Base-by-base conservation (phyloP, 768 basidiomycete genomes). In the Calocera viscosa region DNA sequence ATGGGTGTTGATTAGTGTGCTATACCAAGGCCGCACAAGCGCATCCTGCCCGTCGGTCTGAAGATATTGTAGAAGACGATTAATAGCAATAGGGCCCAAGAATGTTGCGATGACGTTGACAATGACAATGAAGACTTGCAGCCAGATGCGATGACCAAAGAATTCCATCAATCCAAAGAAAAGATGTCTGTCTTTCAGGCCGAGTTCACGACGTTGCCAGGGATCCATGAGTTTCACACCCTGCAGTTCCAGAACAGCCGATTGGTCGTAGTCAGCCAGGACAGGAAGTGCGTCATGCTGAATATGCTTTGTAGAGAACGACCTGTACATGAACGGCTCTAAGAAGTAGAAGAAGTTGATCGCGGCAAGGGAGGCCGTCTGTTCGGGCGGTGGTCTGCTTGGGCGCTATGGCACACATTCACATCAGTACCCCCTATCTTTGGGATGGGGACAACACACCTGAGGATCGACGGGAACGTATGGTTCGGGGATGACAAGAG, bases 401-500 rank as follows among this genome's bases (percentile, higher is more conserved):
- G 78, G 75, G 22, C 80, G 73, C 78, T 80, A 60, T 60, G 8
- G 19, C n/a, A n/a, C n/a, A 47, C 26, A 16, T 14, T 5, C 53
- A 10, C 7, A 60, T 28, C 2, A 32, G 53, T 12, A 8, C 47
- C 10, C 5, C 24, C 5, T 47, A 33, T 24, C 32, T 14, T 17
- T 47, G n/a, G 26, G n/a, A 1, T 8, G 26, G 40, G 19, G 12
- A 17, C 1, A 12, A 69, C 72, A 16, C 26, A 82, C 83, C 72
- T 79, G 77, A 1, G 83, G 80, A 70, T 88, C 82, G 28, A 83
- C 76, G 2, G 87, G 86, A 1, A 80, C 73, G 73, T 88, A 88
- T 60, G 77, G 77, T 17, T 83, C 76, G 5, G 87, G 87, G 41
- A 81, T 76, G 60, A 83, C 67, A 19, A 87, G 74, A 32, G 87